These are phyloP conservation scores for Herpetomonas muscarum DNA, from an alignment of 208 protist genomes.

Conservation along the genomic window DNA sequence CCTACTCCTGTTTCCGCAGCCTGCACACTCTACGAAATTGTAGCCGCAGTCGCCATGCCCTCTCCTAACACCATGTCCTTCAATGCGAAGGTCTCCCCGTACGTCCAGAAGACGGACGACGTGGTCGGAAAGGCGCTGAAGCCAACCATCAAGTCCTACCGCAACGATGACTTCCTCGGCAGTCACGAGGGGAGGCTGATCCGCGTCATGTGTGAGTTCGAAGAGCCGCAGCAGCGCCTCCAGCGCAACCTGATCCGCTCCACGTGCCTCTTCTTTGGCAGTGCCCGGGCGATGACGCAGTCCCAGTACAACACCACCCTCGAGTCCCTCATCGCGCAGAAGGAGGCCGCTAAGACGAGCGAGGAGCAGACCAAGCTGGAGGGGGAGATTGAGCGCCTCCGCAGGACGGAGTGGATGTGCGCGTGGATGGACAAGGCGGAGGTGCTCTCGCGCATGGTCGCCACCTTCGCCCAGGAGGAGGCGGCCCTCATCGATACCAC, in stretches of 20 bases:
- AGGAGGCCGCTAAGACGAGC: constrained; percentile 14
- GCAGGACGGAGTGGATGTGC: constrained; percentile 90
- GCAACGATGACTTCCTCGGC: constrained; percentile 74
- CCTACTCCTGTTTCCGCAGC: constrained; percentile 9
- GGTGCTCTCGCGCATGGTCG: constrained; percentile 55
- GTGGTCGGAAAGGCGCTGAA: constrained; percentile 32
- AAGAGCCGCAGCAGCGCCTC: constrained; percentile 80
- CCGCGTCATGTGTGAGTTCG: constrained; percentile 92
- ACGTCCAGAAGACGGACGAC: constrained; percentile 71
- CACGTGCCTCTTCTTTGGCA: constrained; percentile 92
- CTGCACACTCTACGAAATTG: constrained; percentile 1
- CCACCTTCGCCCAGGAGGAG: constrained; percentile 49
- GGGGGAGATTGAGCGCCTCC: constrained; percentile 45
- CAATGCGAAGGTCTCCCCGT: constrained; percentile 41
- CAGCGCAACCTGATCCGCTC: constrained; percentile 63
- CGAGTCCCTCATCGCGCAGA: constrained; percentile 15
- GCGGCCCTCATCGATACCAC: constrained; percentile 42
- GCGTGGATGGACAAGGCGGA: constrained; percentile 80
- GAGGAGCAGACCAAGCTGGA: constrained; percentile 16
- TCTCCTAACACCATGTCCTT: constrained; percentile 10
- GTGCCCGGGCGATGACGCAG: constrained; percentile 81
- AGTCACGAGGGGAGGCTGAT: constrained; percentile 72
- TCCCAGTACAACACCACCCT: constrained; percentile 60
- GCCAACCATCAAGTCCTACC: constrained; percentile 88
- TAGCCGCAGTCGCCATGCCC: constrained; percentile 1